Percentiles rank a stretch among this genome's conserved stretches.
These are phyloP conservation scores for Tulasnella sp. DNA, from an alignment of 768 basidiomycete genomes.

Conservation along the genomic window DNA sequence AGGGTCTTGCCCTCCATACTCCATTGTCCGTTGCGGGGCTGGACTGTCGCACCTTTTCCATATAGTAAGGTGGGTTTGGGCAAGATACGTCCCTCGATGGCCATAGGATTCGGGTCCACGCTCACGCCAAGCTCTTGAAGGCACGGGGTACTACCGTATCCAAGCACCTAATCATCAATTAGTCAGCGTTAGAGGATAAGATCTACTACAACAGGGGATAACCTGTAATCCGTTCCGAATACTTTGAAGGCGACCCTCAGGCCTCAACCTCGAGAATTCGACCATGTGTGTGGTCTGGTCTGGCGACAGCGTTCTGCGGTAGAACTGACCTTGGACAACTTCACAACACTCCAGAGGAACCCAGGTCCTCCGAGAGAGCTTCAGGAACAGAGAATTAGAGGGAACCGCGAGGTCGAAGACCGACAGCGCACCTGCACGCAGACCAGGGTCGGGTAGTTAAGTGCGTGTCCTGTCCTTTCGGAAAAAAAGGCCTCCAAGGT, in stretches of 20 bases:
- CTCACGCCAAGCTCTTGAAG: slow-evolving; percentile 68
- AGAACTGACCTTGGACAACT: slow-evolving; percentile 62
- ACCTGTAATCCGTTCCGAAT: slow-evolving; percentile 57
- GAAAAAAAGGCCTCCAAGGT: not conserved
- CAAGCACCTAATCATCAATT: slow-evolving; percentile 28
- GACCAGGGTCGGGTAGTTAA: slow-evolving; percentile 59
- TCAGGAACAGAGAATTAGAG: not conserved
- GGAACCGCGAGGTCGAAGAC: not conserved
- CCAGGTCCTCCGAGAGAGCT: slow-evolving; percentile 41
- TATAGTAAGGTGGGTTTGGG: slow-evolving; percentile 51
- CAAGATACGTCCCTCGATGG: slow-evolving; percentile 38
- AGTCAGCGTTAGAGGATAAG: no score
- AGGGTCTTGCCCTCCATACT: slow-evolving; percentile 63
- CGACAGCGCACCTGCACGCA: slow-evolving; percentile 59
- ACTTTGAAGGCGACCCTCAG: slow-evolving; percentile 52
- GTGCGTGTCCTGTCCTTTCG: slow-evolving; percentile 30
- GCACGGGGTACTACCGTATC: slow-evolving; percentile 72
- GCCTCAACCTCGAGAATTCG: slow-evolving; percentile 63
- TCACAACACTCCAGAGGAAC: slow-evolving; percentile 65
- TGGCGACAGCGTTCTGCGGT: slow-evolving; percentile 56
- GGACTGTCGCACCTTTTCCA: slow-evolving; percentile 49
- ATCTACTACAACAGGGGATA: not conserved
- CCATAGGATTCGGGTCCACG: slow-evolving; percentile 54
- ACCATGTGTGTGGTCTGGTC: slow-evolving; percentile 51
- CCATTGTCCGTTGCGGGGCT: slow-evolving; percentile 66